These are phyloP conservation scores for Pythium oligandrum DNA, from an alignment of 352 stramenopile species.

Conservation along the genomic window DNA sequence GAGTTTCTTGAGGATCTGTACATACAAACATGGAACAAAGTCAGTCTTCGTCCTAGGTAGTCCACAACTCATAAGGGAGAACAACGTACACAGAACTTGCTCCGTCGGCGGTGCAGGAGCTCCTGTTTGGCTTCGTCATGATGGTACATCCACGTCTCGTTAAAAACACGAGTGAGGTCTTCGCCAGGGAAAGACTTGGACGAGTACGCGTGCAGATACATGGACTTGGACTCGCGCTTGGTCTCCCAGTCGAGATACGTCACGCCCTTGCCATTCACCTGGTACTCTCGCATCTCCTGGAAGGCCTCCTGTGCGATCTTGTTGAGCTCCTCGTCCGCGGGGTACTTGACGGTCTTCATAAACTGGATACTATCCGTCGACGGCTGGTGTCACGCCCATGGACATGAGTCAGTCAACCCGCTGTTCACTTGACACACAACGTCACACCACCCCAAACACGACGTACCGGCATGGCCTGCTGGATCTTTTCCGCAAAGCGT, in stretches of 20 bases:
- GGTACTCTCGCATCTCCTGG: conserved; percentile 79
- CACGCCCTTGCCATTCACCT: conserved; percentile 58
- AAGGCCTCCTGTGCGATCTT: conserved; percentile 73
- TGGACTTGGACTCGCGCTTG: conserved; percentile 81
- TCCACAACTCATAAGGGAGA: background rate
- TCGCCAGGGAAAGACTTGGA: conserved; percentile 65
- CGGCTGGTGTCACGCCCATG: conserved; percentile 22
- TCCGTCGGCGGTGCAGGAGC: conserved; percentile 62
- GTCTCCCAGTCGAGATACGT: conserved; percentile 75
- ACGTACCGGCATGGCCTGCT: conserved; percentile 76
- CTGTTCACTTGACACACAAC: background rate
- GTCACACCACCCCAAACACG: background rate
- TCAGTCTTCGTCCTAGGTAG: background rate
- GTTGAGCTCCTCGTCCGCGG: conserved; percentile 67
- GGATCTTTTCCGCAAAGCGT: conserved; percentile 83
- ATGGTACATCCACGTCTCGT: conserved; percentile 74
- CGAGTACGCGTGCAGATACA: conserved; percentile 80
- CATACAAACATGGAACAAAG: conserved; percentile 2
- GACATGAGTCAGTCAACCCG: too few species aligned
- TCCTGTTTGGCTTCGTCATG: conserved; percentile 74
- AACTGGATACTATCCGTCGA: conserved; percentile 85
- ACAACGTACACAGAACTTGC: conserved; percentile 78
- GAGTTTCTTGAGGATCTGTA: conserved; percentile 78
- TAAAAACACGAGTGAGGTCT: conserved; percentile 73
- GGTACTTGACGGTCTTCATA: conserved; percentile 87